Evolutionary conservation across 345 rosid genomes (phyloP), one percentile per base, ranked within the genome.

Genomic region (Syzygium oleosum): DNA sequence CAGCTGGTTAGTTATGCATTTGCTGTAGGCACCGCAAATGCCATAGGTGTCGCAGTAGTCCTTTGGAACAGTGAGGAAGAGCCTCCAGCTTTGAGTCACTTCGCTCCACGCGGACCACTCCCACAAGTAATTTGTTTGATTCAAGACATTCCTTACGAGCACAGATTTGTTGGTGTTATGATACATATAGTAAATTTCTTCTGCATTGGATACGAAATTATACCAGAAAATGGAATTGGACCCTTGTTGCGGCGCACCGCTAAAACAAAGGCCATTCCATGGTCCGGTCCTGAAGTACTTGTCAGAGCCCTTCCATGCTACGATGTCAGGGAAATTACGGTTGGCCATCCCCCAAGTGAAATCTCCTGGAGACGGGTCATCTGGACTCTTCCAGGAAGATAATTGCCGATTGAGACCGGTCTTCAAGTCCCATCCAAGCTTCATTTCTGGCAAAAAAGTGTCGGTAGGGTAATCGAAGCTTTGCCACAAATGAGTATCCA

Each of bases 381-480:
- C 88, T 1, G 23, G 12, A n/a, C 79, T 90, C 80, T 25, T 90
- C 95, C 95, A 93, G 3, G 93, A 87, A 21, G 84, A 86, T 27
- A 91, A 5, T 34, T 53, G 49, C 63, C 88, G 49, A 15, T 87
- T 80, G 3, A 83, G 12, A 15, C 87, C 65, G 1, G 77, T 61
- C 34, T 59, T 41, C 29, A 63, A 84, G 86, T 85, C 89, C 88
- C 90, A 88, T 14, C 95, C 94, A 21, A 91, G 43, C 58, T 90
- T 92, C 96, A 94, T 93, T 55, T 85, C 93, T 0, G 93, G 87
- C 23, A 92, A 87, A n/a, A 91, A 52, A 58, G 89, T 90, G 85
- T 94, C 87, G 1, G 92, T 84, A 16, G 93, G 93, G 54, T 90
- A 83, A 43, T 92, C 93, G 46, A 93, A 93, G 77, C 94, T 92